Base-by-base conservation (phyloP, 1,139 yeast species). In the Spathaspora sp. region DNA sequence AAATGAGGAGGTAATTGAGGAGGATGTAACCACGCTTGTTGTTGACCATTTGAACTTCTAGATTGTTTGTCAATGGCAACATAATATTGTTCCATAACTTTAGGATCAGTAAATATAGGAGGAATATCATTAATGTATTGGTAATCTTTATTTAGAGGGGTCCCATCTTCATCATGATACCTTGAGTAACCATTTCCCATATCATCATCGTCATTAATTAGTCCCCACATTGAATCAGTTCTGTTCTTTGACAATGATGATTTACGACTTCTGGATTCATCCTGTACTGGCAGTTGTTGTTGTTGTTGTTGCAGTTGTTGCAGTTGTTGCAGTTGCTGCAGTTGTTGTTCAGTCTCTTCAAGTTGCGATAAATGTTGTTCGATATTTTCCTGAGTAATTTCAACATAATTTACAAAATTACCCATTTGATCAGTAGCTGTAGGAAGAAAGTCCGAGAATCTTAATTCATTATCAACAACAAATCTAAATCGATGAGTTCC, bases 101-200 rank as follows among this genome's bases (percentile, higher is more conserved):
- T 72, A 5, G 93, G 90, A 56, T 87, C 95, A 2, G 88, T 81
- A 64, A 93, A 91, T 26, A 93, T 90, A 1, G 95, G 90, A 1
- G 99, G 99, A 41, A 93, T 91, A 51, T 81, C 85, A 43, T 72
- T 76, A 27, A 84, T 81, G 62, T 83, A 87, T 50, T 79, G 74
- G 42, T 56, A 63, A 3, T 59, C 45, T 43, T 59, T 60, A 16
- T 42, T 41, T 27, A 48, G 43, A 16, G 48, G 52, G 3, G 55
- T 46, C 16, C 50, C 47, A 11, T 56, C 62, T 24, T 58, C 60
- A 43, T 81, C 68, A 56, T 84, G 87, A 61, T 86, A 87, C 51
- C 95, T 70, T 7, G 87, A 78, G 59, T 86, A 88, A 0, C 91
- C 95, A 55, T 82, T 76, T 29, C 95, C 95, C 86, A 86, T 84